phyloP scores from a whole-genome alignment of 1,284 basidiomycete species.

The Phenoliferia sp. region DNA sequence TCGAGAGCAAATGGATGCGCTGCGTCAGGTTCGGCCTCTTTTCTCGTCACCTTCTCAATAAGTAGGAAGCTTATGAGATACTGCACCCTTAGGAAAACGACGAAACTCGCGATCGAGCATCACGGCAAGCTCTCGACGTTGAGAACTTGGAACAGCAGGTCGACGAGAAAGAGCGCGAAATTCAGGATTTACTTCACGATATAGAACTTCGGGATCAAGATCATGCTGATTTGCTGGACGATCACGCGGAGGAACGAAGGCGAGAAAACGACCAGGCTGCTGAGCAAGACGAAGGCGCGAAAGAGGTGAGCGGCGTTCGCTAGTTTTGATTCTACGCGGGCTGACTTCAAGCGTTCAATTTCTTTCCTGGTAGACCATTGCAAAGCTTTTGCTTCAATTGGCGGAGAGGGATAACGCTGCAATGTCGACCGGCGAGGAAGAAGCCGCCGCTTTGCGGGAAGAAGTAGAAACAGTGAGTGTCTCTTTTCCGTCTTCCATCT shows the following conservation, averaged over 20 bases:
- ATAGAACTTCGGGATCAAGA: conserved; percentile 63
- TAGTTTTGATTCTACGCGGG: neutral
- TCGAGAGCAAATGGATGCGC: neutral
- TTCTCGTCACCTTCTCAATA: neutral
- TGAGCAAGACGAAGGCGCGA: conserved; percentile 64
- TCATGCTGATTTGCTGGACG: conserved; percentile 57
- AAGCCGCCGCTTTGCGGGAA: conserved; percentile 60
- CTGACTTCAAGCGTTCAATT: neutral
- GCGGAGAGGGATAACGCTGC: conserved; percentile 63
- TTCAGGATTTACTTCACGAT: conserved; percentile 66
- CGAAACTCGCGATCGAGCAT: conserved; percentile 64
- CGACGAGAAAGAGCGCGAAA: conserved; percentile 72
- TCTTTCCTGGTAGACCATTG: neutral
- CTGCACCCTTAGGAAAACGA: conserved; percentile 52
- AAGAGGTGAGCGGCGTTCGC: conserved; percentile 55
- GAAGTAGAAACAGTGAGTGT: conserved; percentile 66
- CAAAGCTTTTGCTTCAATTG: conserved; percentile 63
- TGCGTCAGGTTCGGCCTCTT: neutral
- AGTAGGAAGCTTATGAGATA: neutral
- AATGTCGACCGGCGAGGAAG: conserved; percentile 62
- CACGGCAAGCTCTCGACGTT: conserved; percentile 69
- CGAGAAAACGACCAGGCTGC: conserved; percentile 68
- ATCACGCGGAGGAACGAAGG: conserved; percentile 65
- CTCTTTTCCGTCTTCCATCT: conserved; percentile 6
- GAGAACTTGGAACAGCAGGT: conserved; percentile 70